phyloP scores from a whole-genome alignment of 768 basidiomycete genomes.

The Gymnopilus junonius region DNA sequence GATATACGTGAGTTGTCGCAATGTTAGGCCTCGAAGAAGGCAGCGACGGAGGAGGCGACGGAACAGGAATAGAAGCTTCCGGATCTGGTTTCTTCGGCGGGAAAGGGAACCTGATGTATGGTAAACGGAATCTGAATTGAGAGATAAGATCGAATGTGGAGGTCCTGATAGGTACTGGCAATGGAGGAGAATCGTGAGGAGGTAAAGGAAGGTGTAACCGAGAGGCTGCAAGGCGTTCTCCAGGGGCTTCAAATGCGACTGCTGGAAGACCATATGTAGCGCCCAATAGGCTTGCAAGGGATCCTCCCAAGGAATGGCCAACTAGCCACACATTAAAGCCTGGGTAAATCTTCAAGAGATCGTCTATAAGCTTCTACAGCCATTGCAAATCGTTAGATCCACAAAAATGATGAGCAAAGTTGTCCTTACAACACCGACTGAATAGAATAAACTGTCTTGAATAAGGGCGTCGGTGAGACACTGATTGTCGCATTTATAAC shows the following conservation, averaged over 20 bases:
- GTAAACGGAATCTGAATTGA: slow-evolving; percentile 9
- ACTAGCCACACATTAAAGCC: slow-evolving; percentile 85
- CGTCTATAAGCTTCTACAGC: slow-evolving; percentile 81
- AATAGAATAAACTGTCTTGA: slow-evolving; percentile 92
- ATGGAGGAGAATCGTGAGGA: slow-evolving; percentile 45
- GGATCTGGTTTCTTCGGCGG: slow-evolving; percentile 46
- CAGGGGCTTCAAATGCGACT: slow-evolving; percentile 89
- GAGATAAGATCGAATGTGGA: neutral
- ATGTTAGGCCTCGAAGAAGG: slow-evolving; percentile 31
- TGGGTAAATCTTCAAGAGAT: slow-evolving; percentile 84
- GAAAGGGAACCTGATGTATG: slow-evolving; percentile 38
- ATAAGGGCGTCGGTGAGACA: slow-evolving; percentile 87
- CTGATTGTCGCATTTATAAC: slow-evolving; percentile 74
- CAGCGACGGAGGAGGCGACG: slow-evolving; percentile 17
- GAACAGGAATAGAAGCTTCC: slow-evolving; percentile 15
- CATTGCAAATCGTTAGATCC: neutral
- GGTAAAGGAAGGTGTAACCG: slow-evolving; percentile 88
- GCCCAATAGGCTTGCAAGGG: slow-evolving; percentile 86
- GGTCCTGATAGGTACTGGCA: slow-evolving; percentile 6
- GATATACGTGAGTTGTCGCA: slow-evolving; percentile 80
- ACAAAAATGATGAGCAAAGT: neutral
- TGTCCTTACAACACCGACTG: slow-evolving; percentile 75
- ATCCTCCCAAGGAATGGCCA: slow-evolving; percentile 91
- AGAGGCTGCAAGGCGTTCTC: slow-evolving; percentile 70
- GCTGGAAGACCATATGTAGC: slow-evolving; percentile 90